Percentiles rank a stretch among this genome's conserved stretches.
These are phyloP conservation scores for Sporothrix variecibatus DNA, from an alignment of 2,329 filamentous ascomycete genomes.

Conservation along the genomic window DNA sequence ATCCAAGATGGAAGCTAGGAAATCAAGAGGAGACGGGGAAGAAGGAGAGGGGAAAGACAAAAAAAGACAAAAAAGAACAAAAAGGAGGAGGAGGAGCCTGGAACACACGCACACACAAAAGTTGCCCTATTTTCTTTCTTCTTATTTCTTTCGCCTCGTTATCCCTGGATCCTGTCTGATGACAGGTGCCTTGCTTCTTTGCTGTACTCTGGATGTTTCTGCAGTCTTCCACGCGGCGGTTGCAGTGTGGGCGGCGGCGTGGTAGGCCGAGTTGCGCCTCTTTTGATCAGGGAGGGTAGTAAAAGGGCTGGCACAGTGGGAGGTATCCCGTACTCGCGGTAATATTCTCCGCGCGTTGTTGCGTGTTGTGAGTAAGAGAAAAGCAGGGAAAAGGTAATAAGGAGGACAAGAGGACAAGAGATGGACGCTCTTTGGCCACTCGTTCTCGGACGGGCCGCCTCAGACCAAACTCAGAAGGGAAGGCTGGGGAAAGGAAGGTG, in stretches of 20 bases:
- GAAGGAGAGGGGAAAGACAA: not conserved
- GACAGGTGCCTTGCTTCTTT: not conserved
- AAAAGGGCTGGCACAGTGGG: not conserved
- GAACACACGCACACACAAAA: not conserved
- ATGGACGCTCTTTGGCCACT: slow-evolving; percentile 21
- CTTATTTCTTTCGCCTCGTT: not conserved
- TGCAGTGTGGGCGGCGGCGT: not conserved
- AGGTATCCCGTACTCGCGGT: slow-evolving; percentile 12
- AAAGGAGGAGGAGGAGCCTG: not conserved
- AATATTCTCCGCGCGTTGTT: slow-evolving; percentile 18
- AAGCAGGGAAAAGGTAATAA: no score
- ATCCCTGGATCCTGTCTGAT: not conserved
- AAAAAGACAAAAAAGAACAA: no score
- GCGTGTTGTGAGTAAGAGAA: slow-evolving; percentile 1
- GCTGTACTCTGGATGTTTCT: not conserved
- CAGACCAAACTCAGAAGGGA: slow-evolving; percentile 20
- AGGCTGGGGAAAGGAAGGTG: slow-evolving; percentile 14
- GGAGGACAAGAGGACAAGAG: not conserved
- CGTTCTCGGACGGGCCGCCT: slow-evolving; percentile 21
- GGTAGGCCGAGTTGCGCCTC: not conserved
- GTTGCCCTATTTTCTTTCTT: not conserved
- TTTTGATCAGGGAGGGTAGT: not conserved
- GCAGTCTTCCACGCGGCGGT: not conserved
- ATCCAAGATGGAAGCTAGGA: slow-evolving; percentile 11
- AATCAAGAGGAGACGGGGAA: slow-evolving; percentile 4